Evolutionary conservation across 805 yeast genomes (phyloP).

Genomic region (Pichia ethanolica): DNA sequence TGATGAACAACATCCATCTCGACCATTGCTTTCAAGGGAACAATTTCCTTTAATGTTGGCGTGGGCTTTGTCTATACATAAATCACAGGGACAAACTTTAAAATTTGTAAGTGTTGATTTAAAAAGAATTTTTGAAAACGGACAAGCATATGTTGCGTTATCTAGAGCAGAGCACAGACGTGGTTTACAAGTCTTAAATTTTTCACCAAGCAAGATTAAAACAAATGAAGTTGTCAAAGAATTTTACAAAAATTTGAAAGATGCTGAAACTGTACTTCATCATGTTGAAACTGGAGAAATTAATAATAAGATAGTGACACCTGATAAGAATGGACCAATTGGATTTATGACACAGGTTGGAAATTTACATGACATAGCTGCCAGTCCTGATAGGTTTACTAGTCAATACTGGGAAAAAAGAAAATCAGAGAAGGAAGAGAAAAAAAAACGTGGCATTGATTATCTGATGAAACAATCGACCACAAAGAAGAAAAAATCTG

Average conservation of each 20-base stretch:
- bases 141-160: conserved; percentile 94
- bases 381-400: not conserved
- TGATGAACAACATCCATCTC: conserved; percentile 38
- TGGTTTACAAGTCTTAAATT: conserved; percentile 77
- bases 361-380: conserved; percentile 1
- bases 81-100: conserved; percentile 90
- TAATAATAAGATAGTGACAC: no score
- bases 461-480: no score
- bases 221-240: conserved; percentile 64
- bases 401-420: not conserved
- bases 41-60: conserved; percentile 90
- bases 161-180: conserved; percentile 76
- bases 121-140: conserved; percentile 70
- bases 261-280: conserved; percentile 27
- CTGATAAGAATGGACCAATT: no score
- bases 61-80: conserved; percentile 94
- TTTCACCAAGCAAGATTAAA: conserved; percentile 52
- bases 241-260: conserved; percentile 51
- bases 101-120: conserved; percentile 73
- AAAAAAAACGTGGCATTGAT: no score
- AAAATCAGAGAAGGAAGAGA: not conserved
- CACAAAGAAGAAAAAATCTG: no score
- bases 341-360: conserved; percentile 1
- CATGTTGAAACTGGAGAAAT: not conserved
- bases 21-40: conserved; percentile 56